Percentiles rank a stretch among this genome's conserved stretches.
These are phyloP conservation scores for Neurospora sublineolata DNA, from an alignment of 495 filamentous ascomycete genomes.

Conservation along the genomic window DNA sequence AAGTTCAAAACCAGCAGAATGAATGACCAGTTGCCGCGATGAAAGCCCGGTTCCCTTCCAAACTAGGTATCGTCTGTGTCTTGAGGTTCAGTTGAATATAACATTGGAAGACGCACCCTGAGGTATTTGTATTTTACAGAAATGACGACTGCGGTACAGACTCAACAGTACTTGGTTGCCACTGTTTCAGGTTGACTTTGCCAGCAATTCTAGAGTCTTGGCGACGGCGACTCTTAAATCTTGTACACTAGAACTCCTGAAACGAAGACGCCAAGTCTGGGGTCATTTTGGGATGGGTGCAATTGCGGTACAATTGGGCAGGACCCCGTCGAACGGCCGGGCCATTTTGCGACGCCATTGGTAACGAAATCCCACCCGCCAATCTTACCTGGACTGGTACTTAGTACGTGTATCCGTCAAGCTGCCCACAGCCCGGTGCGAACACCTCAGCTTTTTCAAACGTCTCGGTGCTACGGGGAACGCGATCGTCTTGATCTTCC, in stretches of 20 bases:
- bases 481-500: slow-evolving; percentile 7
- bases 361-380: slow-evolving; percentile 18
- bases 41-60: neutral
- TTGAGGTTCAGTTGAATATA: neutral
- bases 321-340: neutral
- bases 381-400: slow-evolving; percentile 1
- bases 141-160: neutral
- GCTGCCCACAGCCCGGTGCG: slow-evolving; percentile 16
- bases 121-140: neutral
- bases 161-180: neutral
- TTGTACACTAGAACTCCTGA: neutral
- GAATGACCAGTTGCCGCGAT: neutral
- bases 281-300: neutral
- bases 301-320: neutral
- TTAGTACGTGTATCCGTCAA: slow-evolving; percentile 1
- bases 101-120: neutral
- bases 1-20: neutral
- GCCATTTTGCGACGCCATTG: neutral
- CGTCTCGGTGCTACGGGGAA: slow-evolving; percentile 12
- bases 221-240: neutral
- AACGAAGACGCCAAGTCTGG: neutral
- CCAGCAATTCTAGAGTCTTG: neutral
- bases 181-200: neutral
- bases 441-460: slow-evolving; percentile 21
- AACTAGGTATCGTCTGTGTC: neutral